A percentile compares a stretch with the other conserved stretches of the same genome.
phyloP scores from a whole-genome alignment of 2,329 filamentous ascomycete species.

The Pseudohalonectria lignicola region DNA sequence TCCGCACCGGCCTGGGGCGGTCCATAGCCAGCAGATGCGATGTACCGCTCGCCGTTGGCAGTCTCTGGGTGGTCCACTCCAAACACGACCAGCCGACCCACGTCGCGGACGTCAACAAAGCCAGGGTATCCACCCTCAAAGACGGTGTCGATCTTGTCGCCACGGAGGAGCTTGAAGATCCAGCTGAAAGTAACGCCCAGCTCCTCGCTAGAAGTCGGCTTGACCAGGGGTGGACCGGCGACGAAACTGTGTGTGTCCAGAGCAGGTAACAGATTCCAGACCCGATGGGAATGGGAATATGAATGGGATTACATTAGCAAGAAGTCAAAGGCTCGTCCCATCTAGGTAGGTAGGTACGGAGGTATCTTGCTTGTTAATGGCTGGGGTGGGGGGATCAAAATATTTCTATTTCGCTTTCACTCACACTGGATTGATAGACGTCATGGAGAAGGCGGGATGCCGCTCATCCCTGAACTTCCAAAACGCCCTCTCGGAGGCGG shows the following conservation, averaged over 20 bases:
- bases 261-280: too few relatives aligned
- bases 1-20: conserved; percentile 26
- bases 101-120: conserved; percentile 31
- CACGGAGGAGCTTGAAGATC: conserved; percentile 22
- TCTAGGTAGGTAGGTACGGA: too few relatives aligned
- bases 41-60: conserved; percentile 28
- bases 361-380: too few relatives aligned
- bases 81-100: conserved; percentile 26
- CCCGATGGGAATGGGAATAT: too few relatives aligned
- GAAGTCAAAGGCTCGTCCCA: too few relatives aligned
- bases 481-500: conserved; percentile 16
- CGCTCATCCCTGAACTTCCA: conserved; percentile 22
- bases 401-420: conserved; percentile 3
- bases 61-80: conserved; percentile 20
- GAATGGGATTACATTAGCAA: too few relatives aligned
- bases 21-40: conserved; percentile 19
- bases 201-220: conserved; percentile 15
- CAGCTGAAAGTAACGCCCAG: conserved; percentile 20
- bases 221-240: conserved; percentile 24
- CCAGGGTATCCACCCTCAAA: conserved; percentile 7
- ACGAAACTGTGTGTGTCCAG: conserved; percentile 19
- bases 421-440: conserved; percentile 25
- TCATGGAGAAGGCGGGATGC: conserved; percentile 24
- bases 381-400: too few relatives aligned
- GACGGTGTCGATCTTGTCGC: conserved; percentile 13